Evolutionary conservation across 2,329 filamentous ascomycete species (phyloP).

Genomic region (Alternaria sp.): DNA sequence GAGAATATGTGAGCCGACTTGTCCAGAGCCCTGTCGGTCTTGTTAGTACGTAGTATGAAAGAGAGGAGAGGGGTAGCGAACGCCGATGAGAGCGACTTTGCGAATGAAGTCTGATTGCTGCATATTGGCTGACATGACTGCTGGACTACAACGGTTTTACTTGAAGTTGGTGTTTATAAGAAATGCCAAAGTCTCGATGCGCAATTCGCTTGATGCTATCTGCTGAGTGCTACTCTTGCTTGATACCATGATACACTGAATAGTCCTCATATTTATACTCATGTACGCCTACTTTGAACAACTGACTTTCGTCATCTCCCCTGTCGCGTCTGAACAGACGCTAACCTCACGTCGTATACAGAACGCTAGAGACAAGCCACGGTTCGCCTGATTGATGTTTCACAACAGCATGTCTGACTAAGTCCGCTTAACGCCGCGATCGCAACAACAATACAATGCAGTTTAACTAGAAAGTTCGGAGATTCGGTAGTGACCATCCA

Average conservation of each 20-base stretch:
- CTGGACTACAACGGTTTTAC: background rate
- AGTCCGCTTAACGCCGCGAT: background rate
- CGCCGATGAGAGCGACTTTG: background rate
- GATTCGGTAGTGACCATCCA: background rate
- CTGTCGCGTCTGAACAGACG: no score
- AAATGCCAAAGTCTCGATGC: background rate
- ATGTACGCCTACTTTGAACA: accelerated
- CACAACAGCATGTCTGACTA: background rate
- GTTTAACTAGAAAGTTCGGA: background rate
- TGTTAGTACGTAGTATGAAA: accelerated
- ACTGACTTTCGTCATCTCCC: background rate
- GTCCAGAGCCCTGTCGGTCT: background rate
- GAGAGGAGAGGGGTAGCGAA: background rate
- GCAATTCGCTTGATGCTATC: background rate
- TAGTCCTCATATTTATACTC: background rate
- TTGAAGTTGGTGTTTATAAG: background rate
- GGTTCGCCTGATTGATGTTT: no score
- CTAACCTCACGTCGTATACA: slow-evolving; percentile 3
- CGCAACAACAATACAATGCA: background rate
- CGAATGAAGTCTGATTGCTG: background rate
- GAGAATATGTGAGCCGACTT: background rate
- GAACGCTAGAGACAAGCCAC: background rate
- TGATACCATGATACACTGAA: background rate
- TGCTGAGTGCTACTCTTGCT: background rate
- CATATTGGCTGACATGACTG: background rate